Evolutionary conservation across 192 early-diverging fungal species (phyloP).

Genomic region (Spinellus fusiger): DNA sequence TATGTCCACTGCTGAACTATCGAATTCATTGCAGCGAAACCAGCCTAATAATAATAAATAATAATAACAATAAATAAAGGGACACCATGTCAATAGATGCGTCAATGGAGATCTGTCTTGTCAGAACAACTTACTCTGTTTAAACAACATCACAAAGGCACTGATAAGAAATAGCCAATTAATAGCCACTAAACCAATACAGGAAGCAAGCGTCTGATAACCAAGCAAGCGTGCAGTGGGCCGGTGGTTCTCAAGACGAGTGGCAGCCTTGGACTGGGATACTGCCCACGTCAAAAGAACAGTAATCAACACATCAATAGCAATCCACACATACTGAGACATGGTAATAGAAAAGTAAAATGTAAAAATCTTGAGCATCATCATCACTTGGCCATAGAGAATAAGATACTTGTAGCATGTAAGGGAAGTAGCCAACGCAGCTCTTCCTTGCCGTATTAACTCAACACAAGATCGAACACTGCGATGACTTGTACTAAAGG

Average conservation of each 20-base stretch:
- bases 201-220: constrained; percentile 56
- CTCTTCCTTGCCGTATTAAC: constrained; percentile 61
- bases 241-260: constrained; percentile 42
- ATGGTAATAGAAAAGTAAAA: constrained; percentile 64
- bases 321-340: constrained; percentile 61
- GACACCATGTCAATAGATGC: no score
- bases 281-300: constrained; percentile 56
- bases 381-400: constrained; percentile 63
- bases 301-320: constrained; percentile 63
- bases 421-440: constrained; percentile 63
- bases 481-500: constrained; percentile 63
- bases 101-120: no score
- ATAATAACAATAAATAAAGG: not conserved
- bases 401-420: constrained; percentile 61
- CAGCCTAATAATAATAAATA: constrained; percentile 13
- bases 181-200: constrained; percentile 58
- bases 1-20: constrained; percentile 50
- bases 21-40: constrained; percentile 69
- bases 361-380: constrained; percentile 51
- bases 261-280: constrained; percentile 53
- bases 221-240: constrained; percentile 73
- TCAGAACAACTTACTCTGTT: constrained; percentile 24
- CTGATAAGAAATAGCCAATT: constrained; percentile 55
- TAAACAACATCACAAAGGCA: constrained; percentile 48
- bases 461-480: constrained; percentile 65